Percentiles rank a stretch among this genome's conserved stretches.
phyloP scores from a whole-genome alignment of 331 rosid genomes.

The Rosa hybrid region DNA sequence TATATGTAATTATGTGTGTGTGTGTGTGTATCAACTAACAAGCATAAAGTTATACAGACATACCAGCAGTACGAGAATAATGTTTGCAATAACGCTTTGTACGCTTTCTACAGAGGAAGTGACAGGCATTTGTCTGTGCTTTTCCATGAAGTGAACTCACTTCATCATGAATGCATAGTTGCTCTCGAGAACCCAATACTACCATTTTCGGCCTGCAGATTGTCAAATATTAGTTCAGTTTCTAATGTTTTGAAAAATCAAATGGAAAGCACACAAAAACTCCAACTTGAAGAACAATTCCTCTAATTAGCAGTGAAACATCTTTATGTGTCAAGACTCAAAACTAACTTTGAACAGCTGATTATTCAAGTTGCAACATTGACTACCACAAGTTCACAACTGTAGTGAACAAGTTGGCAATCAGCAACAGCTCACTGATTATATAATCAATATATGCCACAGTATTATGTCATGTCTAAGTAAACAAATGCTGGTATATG shows the following conservation, averaged over 20 bases:
- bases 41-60: constrained; percentile 19
- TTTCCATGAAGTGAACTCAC: constrained; percentile 77
- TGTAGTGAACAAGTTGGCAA: neutral
- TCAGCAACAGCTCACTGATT: constrained; percentile 2
- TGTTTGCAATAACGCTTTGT: constrained; percentile 51
- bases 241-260: constrained; percentile 9
- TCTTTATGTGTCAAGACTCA: neutral
- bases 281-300: neutral
- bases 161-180: constrained; percentile 84
- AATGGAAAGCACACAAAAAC: neutral
- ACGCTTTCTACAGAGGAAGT: constrained; percentile 53
- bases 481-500: neutral
- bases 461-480: neutral
- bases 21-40: neutral
- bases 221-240: constrained; percentile 18
- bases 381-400: neutral
- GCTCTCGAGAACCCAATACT: constrained; percentile 94
- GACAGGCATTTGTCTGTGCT: constrained; percentile 84
- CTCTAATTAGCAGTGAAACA: neutral
- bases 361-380: neutral
- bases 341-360: neutral
- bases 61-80: constrained; percentile 53
- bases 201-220: constrained; percentile 86
- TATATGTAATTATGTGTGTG: neutral
- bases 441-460: neutral